Conservation (phyloP, 2,329 filamentous ascomycete genomes). For the Penicillium sp. region DNA sequence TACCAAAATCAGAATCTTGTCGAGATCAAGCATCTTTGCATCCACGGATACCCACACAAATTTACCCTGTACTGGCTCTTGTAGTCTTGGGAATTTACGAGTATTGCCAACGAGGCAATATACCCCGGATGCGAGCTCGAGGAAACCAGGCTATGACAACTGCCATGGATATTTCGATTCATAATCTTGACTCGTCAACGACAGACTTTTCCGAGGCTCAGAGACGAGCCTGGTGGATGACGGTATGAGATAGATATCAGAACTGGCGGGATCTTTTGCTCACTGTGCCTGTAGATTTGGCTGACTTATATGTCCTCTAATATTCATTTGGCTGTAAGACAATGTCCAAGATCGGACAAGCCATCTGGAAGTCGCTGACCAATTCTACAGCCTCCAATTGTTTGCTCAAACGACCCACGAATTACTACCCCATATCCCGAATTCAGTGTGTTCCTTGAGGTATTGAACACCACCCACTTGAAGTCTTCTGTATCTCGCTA, state of each 20-base stretch:
- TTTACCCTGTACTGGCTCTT: slow-evolving; percentile 25
- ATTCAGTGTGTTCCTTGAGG: slow-evolving; percentile 20
- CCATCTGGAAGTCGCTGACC: not conserved
- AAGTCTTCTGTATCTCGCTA: not conserved
- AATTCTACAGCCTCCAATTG: slow-evolving; percentile 19
- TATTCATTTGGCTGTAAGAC: slow-evolving; percentile 18
- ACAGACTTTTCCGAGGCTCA: slow-evolving; percentile 21
- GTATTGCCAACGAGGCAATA: slow-evolving; percentile 25
- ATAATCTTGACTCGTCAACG: slow-evolving; percentile 10
- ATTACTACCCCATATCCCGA: slow-evolving; percentile 27
- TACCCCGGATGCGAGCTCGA: slow-evolving; percentile 24
- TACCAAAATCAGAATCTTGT: not conserved
- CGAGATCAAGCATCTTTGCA: slow-evolving; percentile 10
- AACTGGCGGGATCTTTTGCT: not conserved
- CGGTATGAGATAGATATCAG: slow-evolving; percentile 13
- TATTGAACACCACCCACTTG: slow-evolving; percentile 1
- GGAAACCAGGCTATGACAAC: slow-evolving; percentile 27
- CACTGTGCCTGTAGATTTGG: slow-evolving; percentile 16
- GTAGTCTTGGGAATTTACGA: slow-evolving; percentile 25
- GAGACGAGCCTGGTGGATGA: slow-evolving; percentile 29
- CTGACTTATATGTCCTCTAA: slow-evolving; percentile 22
- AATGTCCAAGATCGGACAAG: no score
- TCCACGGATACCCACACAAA: slow-evolving; percentile 12
- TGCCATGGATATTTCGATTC: slow-evolving; percentile 28
- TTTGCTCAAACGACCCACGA: slow-evolving; percentile 19